Evolutionary conservation across 352 stramenopile species (phyloP), one percentile per base, ranked within the genome.

Genomic region (Phytophthora podocarpi): DNA sequence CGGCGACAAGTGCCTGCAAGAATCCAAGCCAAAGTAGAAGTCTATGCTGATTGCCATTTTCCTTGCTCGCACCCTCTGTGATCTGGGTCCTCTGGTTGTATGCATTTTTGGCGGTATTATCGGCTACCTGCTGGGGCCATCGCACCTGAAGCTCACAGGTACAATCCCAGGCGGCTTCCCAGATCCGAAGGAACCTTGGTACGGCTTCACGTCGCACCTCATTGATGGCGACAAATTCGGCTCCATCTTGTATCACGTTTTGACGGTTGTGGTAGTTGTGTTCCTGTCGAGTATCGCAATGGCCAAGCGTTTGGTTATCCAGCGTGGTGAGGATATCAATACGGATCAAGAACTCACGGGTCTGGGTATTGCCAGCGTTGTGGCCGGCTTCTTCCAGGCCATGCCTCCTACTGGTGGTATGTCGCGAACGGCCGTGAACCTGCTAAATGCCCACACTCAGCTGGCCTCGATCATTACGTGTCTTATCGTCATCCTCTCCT

Each of bases 241-340:
- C 27, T 58, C 56, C 13, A 64, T 64, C 36, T 20, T 64, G 7
- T 64, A 64, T 13, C 36, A 64, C 16, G 46, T 45, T 1, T n/a
- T 34, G 13, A 58, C 56, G 7, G 56, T 58, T 31, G 58, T 45
- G 0, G 50, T 57, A 7, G 56, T 64, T 27, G 56, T 64, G 9
- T 64, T 64, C 36, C 46, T 64, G 30, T 64, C 45, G 11, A 64
- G 56, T 64, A 57, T 64, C 39, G 56, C 56, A 4, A 64, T 64
- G 56, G 46, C 56, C 30, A 64, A 64, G 36, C 56, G 56, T 34
- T 45, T 64, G 12, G 56, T 37, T 48, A 65, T 65, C 21, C 36
- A 65, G 15, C 46, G 47, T 34, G 56, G 46, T 6, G 47, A 65
- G 20, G 46, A 58, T 7, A 65, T 65, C 21, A 58, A 52, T 20